phyloP scores from a whole-genome alignment of 495 filamentous ascomycete genomes.

The Penicillium bovifimosum region DNA sequence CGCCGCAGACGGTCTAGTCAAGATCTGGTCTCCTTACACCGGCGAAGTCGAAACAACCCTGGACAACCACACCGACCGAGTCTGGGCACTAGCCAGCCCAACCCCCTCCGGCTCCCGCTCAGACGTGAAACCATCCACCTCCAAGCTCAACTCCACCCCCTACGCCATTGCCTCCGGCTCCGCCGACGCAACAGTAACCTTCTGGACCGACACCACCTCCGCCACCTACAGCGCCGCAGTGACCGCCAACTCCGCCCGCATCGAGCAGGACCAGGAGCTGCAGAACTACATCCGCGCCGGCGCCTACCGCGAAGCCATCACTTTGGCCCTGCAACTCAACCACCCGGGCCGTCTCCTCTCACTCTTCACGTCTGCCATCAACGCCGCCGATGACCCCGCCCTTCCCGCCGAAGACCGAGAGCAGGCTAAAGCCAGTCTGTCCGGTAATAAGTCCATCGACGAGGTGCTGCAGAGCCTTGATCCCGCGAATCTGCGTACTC shows the following conservation, averaged over 20 bases:
- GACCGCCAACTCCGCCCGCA: slow-evolving; percentile 64
- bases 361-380: slow-evolving; percentile 75
- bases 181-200: slow-evolving; percentile 82
- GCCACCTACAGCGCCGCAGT: slow-evolving; percentile 65
- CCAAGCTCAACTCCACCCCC: slow-evolving; percentile 30
- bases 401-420: slow-evolving; percentile 19
- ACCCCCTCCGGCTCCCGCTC: slow-evolving; percentile 42
- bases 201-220: slow-evolving; percentile 91
- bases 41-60: slow-evolving; percentile 85
- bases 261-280: slow-evolving; percentile 89
- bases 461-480: slow-evolving; percentile 72
- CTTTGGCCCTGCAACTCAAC: slow-evolving; percentile 84
- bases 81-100: slow-evolving; percentile 79
- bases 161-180: slow-evolving; percentile 80
- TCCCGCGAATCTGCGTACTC: slow-evolving; percentile 72
- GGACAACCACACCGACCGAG: slow-evolving; percentile 92
- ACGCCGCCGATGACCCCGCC: slow-evolving; percentile 44
- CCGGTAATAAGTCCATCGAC: slow-evolving; percentile 74
- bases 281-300: slow-evolving; percentile 84
- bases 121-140: slow-evolving; percentile 29
- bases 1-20: slow-evolving; percentile 93
- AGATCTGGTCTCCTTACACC: slow-evolving; percentile 77
- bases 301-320: slow-evolving; percentile 87
- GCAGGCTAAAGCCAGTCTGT: slow-evolving; percentile 41
- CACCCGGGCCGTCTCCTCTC: slow-evolving; percentile 80